A percentile compares a stretch with the other conserved stretches of the same genome.
Conservation (phyloP, 2,329 filamentous ascomycete species). For the Neonectria punicea region DNA sequence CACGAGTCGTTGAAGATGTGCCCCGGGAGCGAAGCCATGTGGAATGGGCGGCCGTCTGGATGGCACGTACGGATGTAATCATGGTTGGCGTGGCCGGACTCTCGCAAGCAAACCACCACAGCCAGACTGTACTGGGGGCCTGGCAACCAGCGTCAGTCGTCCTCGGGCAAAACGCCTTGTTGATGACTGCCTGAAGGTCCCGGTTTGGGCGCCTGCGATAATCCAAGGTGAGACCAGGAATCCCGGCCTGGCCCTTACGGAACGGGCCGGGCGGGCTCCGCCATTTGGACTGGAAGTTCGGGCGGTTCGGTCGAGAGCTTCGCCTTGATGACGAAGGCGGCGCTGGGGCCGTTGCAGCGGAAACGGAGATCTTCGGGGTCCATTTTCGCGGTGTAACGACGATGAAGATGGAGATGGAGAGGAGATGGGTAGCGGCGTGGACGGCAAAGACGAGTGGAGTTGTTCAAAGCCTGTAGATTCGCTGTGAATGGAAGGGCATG, state of each 20-base stretch:
- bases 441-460: no score
- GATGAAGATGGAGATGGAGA: no score
- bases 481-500: no score
- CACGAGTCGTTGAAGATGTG: neutral
- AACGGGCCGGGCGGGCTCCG: neutral
- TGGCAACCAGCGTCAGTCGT: neutral
- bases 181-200: neutral
- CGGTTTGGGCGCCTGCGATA: neutral
- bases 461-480: no score
- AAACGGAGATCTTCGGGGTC: no score
- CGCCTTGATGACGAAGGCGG: no score
- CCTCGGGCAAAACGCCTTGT: neutral
- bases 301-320: no score
- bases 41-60: neutral
- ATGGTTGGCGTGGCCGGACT: neutral
- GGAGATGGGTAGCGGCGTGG: no score
- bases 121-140: neutral
- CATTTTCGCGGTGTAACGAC: no score
- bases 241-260: neutral
- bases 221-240: neutral
- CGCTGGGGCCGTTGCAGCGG: no score
- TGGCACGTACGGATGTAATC: neutral
- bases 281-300: neutral
- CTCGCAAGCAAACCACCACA: neutral
- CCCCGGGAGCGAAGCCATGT: neutral